A percentile compares a stretch with the other conserved stretches of the same genome.
phyloP scores from a whole-genome alignment of 176 grass and related monocot species.

The Dendrocalamus sinicus region DNA sequence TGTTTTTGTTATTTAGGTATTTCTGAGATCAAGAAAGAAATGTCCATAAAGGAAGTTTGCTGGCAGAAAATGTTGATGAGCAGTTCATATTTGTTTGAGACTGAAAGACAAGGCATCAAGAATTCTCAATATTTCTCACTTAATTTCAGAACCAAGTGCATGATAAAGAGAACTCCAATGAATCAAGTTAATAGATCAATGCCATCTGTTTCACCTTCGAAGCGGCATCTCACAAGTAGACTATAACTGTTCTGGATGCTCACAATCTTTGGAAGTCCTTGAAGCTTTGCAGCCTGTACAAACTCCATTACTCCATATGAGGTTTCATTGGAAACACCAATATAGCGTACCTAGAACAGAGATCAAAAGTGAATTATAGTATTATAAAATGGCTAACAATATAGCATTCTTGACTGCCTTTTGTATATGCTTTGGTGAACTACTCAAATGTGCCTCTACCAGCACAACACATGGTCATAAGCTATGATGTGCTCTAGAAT shows the following conservation, averaged over 20 bases:
- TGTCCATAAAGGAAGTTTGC: not conserved
- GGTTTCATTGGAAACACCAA: slow-evolving; percentile 96
- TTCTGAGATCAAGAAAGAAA: not conserved
- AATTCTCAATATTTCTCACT: not conserved
- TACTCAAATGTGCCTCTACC: not conserved
- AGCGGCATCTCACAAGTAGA: slow-evolving; percentile 72
- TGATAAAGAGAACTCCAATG: not conserved
- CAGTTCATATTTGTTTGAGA: not conserved
- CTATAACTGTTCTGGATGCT: slow-evolving; percentile 95
- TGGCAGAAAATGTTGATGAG: not conserved
- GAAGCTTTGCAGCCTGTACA: slow-evolving; percentile 69
- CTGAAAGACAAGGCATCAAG: not conserved
- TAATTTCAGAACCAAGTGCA: not conserved
- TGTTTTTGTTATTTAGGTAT: not conserved
- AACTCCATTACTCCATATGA: slow-evolving; percentile 95
- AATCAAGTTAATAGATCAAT: not conserved
- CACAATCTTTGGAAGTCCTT: slow-evolving; percentile 77
- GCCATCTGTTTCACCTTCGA: slow-evolving; percentile 67
- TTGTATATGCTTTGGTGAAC: not conserved
- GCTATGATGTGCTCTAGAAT: not conserved
- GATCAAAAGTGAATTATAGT: not conserved
- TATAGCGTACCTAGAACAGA: slow-evolving; percentile 68
- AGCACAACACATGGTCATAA: slow-evolving; percentile 20
- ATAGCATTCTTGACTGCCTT: not conserved
- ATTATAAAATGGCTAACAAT: not conserved